Evolutionary conservation across 2,329 filamentous ascomycete species (phyloP), one percentile per base, ranked within the genome.

Genomic region (Cercospora janseana): DNA sequence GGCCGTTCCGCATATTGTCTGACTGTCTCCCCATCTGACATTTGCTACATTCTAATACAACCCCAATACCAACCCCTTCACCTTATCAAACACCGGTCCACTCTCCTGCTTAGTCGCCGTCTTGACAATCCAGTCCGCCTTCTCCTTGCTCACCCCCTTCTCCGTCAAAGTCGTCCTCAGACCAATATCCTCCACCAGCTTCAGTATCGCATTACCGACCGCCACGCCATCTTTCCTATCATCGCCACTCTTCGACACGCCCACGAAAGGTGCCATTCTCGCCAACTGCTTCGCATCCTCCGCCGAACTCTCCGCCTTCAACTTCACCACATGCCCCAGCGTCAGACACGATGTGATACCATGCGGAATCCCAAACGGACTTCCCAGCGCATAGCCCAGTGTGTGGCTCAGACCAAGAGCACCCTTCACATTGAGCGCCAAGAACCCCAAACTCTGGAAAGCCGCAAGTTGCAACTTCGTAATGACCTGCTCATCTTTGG

Each of bases 321-420:
- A 63, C 61, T 75, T 77, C 3, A 80, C 72, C 0, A 80, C 78
- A 47, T 76, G 74, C 0, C 76, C 75, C 0, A 81, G 67, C 0
- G 77, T 79, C 38, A 81, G 59, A 57, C 78, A 80, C 1, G 71
- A 75, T 0, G 78, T 81, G 37, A 79, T 73, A 0, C 78, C 78
- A 54, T 81, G 78, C 0, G 79, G 79, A 29, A 82, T 81, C 0
- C 67, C 62, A 55, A 80, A 81, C 0, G 79, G 78, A 2, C 69
- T 72, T 0, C 79, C 79, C 2, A 82, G 64, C 0, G 78, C 77
- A 57, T 81, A 79, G 0, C 69, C 69, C 2, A 70, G 57, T 2
- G 61, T 55, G 45, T 70, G 68, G 18, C 63, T 66, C 55, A 81
- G 64, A 0, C 78, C 78, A 0, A 80, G 61, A 0, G 72, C 71